These are phyloP conservation scores for Globisporangium carolinianum DNA, from an alignment of 352 stramenopile species.

Conservation along the genomic window DNA sequence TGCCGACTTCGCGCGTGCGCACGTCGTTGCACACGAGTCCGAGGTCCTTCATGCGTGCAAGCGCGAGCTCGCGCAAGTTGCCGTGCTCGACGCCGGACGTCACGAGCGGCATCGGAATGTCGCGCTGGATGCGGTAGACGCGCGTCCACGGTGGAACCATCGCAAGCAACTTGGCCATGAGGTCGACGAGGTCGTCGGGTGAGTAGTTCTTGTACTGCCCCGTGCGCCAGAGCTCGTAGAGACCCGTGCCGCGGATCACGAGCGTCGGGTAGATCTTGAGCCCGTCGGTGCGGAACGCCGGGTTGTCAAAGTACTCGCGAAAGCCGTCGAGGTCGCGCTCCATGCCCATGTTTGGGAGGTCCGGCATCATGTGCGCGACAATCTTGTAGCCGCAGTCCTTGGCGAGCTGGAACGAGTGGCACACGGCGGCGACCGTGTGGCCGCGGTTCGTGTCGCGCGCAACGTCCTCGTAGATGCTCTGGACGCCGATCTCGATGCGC, in stretches of 20 bases:
- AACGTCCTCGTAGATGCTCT: constrained; percentile 94
- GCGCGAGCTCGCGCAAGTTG: constrained; percentile 91
- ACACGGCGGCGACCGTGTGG: constrained; percentile 92
- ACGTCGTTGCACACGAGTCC: constrained; percentile 93
- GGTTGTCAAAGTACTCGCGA: constrained; percentile 96
- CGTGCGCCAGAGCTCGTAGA: constrained; percentile 98
- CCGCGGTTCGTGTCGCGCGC: constrained; percentile 90
- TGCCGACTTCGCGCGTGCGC: constrained; percentile 93
- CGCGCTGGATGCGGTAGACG: constrained; percentile 94
- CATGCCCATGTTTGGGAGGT: constrained; percentile 96
- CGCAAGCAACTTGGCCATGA: constrained; percentile 91
- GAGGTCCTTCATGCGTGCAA: constrained; percentile 91
- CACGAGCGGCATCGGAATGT: constrained; percentile 98
- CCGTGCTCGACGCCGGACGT: constrained; percentile 94
- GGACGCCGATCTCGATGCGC: constrained; percentile 96
- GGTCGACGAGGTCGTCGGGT: constrained; percentile 80
- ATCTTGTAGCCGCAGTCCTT: constrained; percentile 98
- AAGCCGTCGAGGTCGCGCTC: constrained; percentile 95
- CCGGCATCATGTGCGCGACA: constrained; percentile 97
- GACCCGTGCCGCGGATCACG: constrained; percentile 94
- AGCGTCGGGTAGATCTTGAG: constrained; percentile 97
- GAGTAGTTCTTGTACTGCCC: constrained; percentile 89
- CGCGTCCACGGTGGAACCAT: constrained; percentile 95
- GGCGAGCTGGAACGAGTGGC: constrained; percentile 61
- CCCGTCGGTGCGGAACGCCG: constrained; percentile 91